Evolutionary conservation across 805 yeast genomes (phyloP).

Genomic region (Barnettozyma sp.): DNA sequence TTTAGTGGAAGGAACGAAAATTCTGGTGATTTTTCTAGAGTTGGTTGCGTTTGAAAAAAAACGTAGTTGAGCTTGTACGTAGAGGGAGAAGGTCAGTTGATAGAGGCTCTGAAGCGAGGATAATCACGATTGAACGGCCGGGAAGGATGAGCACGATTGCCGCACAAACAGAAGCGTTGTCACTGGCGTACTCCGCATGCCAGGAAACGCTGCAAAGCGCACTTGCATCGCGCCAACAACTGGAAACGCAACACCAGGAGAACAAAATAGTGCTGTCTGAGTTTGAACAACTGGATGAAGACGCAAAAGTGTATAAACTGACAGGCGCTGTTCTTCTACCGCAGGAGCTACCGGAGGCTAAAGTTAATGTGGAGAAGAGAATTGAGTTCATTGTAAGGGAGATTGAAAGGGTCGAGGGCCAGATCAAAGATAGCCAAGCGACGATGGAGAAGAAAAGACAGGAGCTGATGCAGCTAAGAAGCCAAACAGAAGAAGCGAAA

Average conservation of each 20-base stretch:
- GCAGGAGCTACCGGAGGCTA: slow-evolving; percentile 80
- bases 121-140: no score
- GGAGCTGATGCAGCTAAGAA: slow-evolving; percentile 42
- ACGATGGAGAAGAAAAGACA: slow-evolving; percentile 55
- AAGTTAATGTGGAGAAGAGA: slow-evolving; percentile 77
- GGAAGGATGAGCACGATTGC: no score
- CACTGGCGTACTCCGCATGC: slow-evolving; percentile 37
- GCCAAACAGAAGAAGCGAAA: slow-evolving; percentile 16
- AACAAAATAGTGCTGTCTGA: slow-evolving; percentile 84
- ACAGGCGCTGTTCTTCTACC: slow-evolving; percentile 92
- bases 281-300: slow-evolving; percentile 56
- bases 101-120: no score
- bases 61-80: no score
- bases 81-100: no score
- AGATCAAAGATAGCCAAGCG: slow-evolving; percentile 49
- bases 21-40: no score
- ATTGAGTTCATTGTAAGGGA: slow-evolving; percentile 80
- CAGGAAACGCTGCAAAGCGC: slow-evolving; percentile 45
- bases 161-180: slow-evolving; percentile 37
- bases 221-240: slow-evolving; percentile 68
- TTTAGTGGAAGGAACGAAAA: no score
- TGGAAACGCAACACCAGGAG: slow-evolving; percentile 93
- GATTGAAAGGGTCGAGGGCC: slow-evolving; percentile 68
- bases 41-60: no score
- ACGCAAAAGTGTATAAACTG: slow-evolving; percentile 75